These are phyloP conservation scores for Verticillium zaregamsianum DNA, from an alignment of 2,329 filamentous ascomycete species.

Conservation along the genomic window DNA sequence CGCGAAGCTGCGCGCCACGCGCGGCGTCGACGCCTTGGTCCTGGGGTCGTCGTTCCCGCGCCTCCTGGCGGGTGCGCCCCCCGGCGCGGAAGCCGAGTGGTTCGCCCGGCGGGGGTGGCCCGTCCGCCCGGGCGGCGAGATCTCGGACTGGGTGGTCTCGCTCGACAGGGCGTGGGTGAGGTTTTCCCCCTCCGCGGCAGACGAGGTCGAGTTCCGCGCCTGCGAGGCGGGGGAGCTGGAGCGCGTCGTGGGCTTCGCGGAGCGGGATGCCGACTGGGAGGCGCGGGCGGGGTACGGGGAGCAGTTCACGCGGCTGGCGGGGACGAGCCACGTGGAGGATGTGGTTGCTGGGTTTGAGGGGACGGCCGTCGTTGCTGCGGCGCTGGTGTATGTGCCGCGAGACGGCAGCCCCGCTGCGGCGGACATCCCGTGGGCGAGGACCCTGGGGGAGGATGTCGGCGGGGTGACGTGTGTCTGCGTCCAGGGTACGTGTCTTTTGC, in stretches of 20 bases:
- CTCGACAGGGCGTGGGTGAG: constrained; percentile 44
- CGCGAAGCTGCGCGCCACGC: constrained; percentile 41
- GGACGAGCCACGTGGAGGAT: constrained; percentile 44
- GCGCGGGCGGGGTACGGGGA: constrained; percentile 55
- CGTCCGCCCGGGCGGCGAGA: constrained; percentile 31
- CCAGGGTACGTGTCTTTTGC: constrained; percentile 36
- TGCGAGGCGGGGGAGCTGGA: constrained; percentile 43
- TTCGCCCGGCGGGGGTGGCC: constrained; percentile 51
- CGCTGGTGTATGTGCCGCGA: constrained; percentile 48
- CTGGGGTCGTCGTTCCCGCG: constrained; percentile 57
- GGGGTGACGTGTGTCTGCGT: constrained; percentile 60
- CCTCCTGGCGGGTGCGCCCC: constrained; percentile 49
- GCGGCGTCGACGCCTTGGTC: constrained; percentile 49
- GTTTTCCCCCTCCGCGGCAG: constrained; percentile 27
- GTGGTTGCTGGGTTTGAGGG: constrained; percentile 50
- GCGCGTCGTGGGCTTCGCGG: constrained; percentile 44
- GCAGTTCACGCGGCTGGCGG: constrained; percentile 49
- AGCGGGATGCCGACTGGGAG: constrained; percentile 40
- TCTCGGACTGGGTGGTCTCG: constrained; percentile 48
- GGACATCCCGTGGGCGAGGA: constrained; percentile 53
- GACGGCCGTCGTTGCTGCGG: constrained; percentile 44
- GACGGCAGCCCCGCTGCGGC: constrained; percentile 40
- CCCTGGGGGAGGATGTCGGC: constrained; percentile 46
- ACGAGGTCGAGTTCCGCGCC: constrained; percentile 36
- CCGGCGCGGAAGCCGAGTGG: constrained; percentile 41